Conservation (phyloP, 2,329 filamentous ascomycete genomes). For the Leptographium radiaticola region DNA sequence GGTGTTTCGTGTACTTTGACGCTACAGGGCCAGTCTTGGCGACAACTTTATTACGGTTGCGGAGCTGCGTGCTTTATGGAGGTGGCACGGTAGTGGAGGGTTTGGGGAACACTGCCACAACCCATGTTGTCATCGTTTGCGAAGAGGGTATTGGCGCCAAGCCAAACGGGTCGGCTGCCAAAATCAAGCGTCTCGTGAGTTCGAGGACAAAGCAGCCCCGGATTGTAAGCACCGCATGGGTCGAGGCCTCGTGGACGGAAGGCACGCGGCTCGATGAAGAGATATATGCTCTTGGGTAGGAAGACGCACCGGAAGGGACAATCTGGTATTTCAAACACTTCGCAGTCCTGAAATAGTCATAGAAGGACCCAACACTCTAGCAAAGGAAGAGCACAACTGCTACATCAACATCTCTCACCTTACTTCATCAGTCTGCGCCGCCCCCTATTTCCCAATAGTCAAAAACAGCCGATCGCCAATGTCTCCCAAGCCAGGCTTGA, state of each 20-base stretch:
- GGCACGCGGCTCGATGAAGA: slow-evolving; percentile 72
- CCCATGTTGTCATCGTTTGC: slow-evolving; percentile 57
- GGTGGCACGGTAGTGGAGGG: slow-evolving; percentile 45
- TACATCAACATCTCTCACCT: too few species aligned
- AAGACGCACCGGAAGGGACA: too few species aligned
- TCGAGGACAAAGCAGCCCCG: slow-evolving; percentile 43
- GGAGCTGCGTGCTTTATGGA: slow-evolving; percentile 53
- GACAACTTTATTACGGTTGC: slow-evolving; percentile 14
- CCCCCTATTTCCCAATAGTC: slow-evolving; percentile 64
- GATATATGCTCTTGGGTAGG: slow-evolving; percentile 25
- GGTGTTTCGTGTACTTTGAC: slow-evolving; percentile 29
- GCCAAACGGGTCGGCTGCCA: slow-evolving; percentile 21
- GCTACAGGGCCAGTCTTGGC: slow-evolving; percentile 8
- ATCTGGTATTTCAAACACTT: too few species aligned
- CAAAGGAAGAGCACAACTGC: too few species aligned
- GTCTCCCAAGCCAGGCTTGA: slow-evolving; percentile 80
- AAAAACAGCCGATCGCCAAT: slow-evolving; percentile 82
- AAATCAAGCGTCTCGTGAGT: slow-evolving; percentile 34
- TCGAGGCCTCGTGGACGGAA: slow-evolving; percentile 69
- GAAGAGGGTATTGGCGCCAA: slow-evolving; percentile 24
- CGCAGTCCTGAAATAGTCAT: too few species aligned
- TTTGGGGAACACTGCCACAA: slow-evolving; percentile 41
- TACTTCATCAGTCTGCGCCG: too few species aligned
- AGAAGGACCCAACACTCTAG: not conserved
- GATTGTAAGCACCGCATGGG: slow-evolving; percentile 58